Conservation (phyloP, 208 protist species). For the Acanthamoeba sp. region DNA sequence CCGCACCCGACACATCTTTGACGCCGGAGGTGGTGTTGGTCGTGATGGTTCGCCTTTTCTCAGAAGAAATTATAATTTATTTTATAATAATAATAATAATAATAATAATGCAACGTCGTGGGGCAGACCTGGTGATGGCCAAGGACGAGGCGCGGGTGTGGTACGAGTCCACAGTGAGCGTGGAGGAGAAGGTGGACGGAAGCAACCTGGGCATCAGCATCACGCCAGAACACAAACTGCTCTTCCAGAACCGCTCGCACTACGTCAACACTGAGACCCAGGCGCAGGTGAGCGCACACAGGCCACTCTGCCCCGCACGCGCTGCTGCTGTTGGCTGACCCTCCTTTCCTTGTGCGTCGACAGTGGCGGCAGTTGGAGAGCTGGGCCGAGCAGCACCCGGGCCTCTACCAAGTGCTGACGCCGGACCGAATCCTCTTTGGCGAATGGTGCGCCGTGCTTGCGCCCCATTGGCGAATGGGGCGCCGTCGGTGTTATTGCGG, state of each 20-base stretch:
- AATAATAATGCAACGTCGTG: neutral
- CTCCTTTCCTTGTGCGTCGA: neutral
- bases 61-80: too few relatives aligned
- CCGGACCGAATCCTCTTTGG: conserved; percentile 64
- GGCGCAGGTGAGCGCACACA: conserved; percentile 21
- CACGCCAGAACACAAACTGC: conserved; percentile 18
- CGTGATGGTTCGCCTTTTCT: neutral
- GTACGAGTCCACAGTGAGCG: conserved; percentile 11
- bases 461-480: too few relatives aligned
- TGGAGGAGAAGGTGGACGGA: conserved; percentile 68
- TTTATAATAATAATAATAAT: neutral
- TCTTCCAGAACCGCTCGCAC: conserved; percentile 72
- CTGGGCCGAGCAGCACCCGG: conserved; percentile 15
- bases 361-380: conserved; percentile 63
- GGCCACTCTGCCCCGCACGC: too few relatives aligned
- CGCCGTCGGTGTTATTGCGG: too few relatives aligned
- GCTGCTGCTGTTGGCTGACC: neutral
- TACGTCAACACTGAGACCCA: conserved; percentile 68
- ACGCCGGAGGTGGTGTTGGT: conserved; percentile 46
- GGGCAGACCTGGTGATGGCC: conserved; percentile 47
- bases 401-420: conserved; percentile 11
- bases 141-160: conserved; percentile 34
- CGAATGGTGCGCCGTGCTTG: conserved; percentile 27
- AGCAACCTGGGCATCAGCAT: conserved; percentile 69
- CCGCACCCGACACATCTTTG: conserved; percentile 32